Evolutionary conservation across 352 stramenopile genomes (phyloP).

Genomic region (Globisporangium recalcitrans): DNA sequence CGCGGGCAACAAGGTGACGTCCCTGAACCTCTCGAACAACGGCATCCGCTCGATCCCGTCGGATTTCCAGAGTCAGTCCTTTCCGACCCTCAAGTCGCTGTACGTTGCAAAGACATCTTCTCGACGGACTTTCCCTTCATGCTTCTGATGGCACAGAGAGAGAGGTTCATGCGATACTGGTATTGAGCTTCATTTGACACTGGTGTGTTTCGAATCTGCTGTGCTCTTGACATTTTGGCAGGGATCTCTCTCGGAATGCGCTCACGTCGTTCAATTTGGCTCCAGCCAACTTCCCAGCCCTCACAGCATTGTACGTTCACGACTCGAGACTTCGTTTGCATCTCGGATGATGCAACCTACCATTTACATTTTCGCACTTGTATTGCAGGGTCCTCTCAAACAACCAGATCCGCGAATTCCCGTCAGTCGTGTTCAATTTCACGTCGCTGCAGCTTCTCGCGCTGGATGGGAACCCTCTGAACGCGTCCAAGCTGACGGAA

Average conservation of each 20-base stretch:
- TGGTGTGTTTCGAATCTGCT: not conserved
- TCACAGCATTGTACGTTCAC: constrained; percentile 34
- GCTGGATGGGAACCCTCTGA: constrained; percentile 47
- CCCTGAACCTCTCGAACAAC: constrained; percentile 38
- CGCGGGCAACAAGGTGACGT: constrained; percentile 26
- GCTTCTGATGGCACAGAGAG: not conserved
- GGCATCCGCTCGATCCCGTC: constrained; percentile 26
- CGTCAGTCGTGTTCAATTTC: constrained; percentile 51
- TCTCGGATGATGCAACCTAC: not conserved
- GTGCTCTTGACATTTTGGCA: constrained; percentile 10
- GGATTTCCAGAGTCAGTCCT: constrained; percentile 36
- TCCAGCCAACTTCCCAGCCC: constrained; percentile 34
- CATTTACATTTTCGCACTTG: not conserved
- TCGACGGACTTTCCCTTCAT: not conserved
- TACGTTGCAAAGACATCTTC: constrained; percentile 28
- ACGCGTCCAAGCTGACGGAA: constrained; percentile 37
- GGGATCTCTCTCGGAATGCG: constrained; percentile 40
- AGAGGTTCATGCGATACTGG: not conserved
- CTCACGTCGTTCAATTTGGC: constrained; percentile 33
- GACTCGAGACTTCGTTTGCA: not conserved
- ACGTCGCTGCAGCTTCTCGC: constrained; percentile 42
- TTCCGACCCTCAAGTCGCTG: constrained; percentile 43
- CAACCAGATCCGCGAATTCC: constrained; percentile 44
- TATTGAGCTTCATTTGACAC: not conserved
- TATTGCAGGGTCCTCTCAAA: constrained; percentile 32